Conservation (phyloP, 179 eudicot species). For the Patellifolia procumbens region DNA sequence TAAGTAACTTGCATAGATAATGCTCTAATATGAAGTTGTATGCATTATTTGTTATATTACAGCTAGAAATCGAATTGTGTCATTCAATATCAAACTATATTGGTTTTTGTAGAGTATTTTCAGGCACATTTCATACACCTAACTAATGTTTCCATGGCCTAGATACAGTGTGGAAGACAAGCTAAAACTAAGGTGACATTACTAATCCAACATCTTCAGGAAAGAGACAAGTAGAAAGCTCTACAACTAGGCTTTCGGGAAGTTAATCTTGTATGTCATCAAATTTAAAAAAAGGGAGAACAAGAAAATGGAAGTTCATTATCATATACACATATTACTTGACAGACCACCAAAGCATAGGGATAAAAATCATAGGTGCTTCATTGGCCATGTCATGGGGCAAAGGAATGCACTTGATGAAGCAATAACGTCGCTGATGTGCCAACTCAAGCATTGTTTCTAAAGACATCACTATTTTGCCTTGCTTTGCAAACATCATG, state of each 20-base stretch:
- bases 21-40: too few relatives aligned
- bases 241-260: too few relatives aligned
- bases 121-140: too few relatives aligned
- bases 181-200: too few relatives aligned
- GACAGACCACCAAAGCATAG: too few relatives aligned
- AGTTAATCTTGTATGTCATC: too few relatives aligned
- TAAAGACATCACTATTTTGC: constrained; percentile 75
- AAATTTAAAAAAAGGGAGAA: not conserved
- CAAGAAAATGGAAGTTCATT: not conserved
- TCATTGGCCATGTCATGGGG: constrained; percentile 63
- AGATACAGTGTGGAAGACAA: too few relatives aligned
- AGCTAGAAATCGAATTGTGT: not conserved
- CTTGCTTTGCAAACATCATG: constrained; percentile 96
- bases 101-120: too few relatives aligned
- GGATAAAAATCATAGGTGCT: constrained; percentile 22
- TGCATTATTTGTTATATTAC: not conserved
- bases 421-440: constrained; percentile 78
- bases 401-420: constrained; percentile 92
- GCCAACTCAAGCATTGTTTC: constrained; percentile 86
- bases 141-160: too few relatives aligned
- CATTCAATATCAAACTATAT: not conserved
- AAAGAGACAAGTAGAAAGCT: too few relatives aligned
- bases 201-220: too few relatives aligned
- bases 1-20: not conserved
- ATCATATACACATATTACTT: too few relatives aligned